phyloP scores from a whole-genome alignment of 345 rosid genomes.

The Stellera chamaejasme region DNA sequence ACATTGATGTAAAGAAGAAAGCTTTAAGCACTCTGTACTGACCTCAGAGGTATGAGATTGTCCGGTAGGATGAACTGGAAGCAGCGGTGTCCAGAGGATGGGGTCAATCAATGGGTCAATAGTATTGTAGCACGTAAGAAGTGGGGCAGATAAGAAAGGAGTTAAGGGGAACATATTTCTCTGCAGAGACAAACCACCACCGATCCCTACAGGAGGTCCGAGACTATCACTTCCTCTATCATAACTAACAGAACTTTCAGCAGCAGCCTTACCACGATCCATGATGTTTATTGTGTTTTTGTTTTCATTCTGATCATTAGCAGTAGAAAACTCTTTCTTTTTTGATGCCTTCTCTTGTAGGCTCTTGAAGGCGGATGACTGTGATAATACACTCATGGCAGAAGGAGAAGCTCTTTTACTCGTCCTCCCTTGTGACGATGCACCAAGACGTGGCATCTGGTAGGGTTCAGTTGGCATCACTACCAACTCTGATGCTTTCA shows the following conservation, averaged over 20 bases:
- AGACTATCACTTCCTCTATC: conserved; percentile 38
- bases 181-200: conserved; percentile 62
- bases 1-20: neutral
- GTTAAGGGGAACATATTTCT: conserved; percentile 69
- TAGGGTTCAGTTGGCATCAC: conserved; percentile 70
- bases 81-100: conserved; percentile 72
- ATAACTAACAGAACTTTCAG: conserved; percentile 53
- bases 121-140: conserved; percentile 66
- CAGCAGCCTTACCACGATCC: conserved; percentile 63
- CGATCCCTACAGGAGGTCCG: conserved; percentile 51
- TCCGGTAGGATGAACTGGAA: conserved; percentile 63
- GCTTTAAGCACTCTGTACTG: conserved; percentile 12
- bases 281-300: conserved; percentile 58
- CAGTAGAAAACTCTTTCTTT: conserved; percentile 46
- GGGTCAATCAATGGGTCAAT: conserved; percentile 75
- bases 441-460: conserved; percentile 76
- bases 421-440: conserved; percentile 35
- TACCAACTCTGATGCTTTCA: conserved; percentile 60
- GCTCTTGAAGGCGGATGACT: conserved; percentile 73
- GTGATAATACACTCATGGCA: conserved; percentile 75
- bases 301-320: conserved; percentile 76
- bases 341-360: conserved; percentile 73
- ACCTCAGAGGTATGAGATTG: conserved; percentile 69
- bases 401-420: conserved; percentile 45
- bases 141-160: conserved; percentile 80